These are phyloP conservation scores for Diplodia corticola DNA, from an alignment of 2,329 filamentous ascomycete species.

Conservation along the genomic window DNA sequence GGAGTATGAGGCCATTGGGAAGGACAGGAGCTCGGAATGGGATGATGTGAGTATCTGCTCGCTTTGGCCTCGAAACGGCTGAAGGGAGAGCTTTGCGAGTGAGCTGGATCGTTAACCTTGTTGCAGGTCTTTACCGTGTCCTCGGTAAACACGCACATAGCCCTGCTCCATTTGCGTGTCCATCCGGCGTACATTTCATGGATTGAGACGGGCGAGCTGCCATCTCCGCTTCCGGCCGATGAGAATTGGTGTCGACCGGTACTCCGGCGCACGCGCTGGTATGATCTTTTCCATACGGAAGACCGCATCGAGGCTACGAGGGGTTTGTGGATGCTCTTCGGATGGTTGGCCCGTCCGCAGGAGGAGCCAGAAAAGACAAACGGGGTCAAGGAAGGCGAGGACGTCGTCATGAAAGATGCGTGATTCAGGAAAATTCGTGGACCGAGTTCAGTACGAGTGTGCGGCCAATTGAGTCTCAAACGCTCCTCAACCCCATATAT, in stretches of 20 bases:
- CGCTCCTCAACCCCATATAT: neutral
- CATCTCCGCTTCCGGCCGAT: slow-evolving; percentile 29
- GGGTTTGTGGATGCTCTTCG: slow-evolving; percentile 59
- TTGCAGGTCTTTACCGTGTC: slow-evolving; percentile 61
- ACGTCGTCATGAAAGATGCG: slow-evolving; percentile 13
- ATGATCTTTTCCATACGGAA: slow-evolving; percentile 55
- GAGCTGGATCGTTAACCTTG: neutral
- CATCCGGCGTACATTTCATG: slow-evolving; percentile 59
- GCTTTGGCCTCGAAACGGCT: neutral
- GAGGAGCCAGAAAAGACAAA: neutral
- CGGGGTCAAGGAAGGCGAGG: neutral
- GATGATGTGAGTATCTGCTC: slow-evolving; percentile 52
- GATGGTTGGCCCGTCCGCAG: slow-evolving; percentile 5
- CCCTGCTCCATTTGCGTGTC: slow-evolving; percentile 59
- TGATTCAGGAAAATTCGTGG: neutral
- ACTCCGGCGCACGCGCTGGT: slow-evolving; percentile 60
- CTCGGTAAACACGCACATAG: slow-evolving; percentile 63
- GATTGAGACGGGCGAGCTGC: slow-evolving; percentile 46
- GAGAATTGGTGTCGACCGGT: slow-evolving; percentile 52
- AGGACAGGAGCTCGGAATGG: slow-evolving; percentile 47
- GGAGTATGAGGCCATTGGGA: slow-evolving; percentile 59
- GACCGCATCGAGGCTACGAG: slow-evolving; percentile 58
- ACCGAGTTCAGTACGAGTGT: neutral
- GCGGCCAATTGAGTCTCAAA: neutral
- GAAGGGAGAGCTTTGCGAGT: slow-evolving; percentile 11